A percentile compares a stretch with the other conserved stretches of the same genome.
Evolutionary conservation across 208 protist genomes (phyloP).

Genomic region (Leishmania major): DNA sequence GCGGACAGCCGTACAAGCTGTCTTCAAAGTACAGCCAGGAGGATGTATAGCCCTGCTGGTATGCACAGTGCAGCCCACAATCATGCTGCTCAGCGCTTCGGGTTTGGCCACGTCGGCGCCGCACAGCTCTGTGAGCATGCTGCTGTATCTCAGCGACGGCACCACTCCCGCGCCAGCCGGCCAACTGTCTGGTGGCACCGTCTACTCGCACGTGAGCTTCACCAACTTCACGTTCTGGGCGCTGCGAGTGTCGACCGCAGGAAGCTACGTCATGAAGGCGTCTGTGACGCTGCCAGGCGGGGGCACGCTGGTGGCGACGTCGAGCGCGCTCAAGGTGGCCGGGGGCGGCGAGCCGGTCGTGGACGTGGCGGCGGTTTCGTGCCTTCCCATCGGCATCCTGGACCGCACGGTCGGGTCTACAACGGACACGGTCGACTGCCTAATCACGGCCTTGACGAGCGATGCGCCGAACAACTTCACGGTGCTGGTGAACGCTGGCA

Average conservation of each 20-base stretch:
- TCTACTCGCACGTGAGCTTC: slow-evolving; percentile 43
- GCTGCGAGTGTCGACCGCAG: slow-evolving; percentile 46
- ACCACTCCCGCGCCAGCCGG: slow-evolving; percentile 30
- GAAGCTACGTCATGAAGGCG: slow-evolving; percentile 65
- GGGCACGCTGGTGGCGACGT: slow-evolving; percentile 37
- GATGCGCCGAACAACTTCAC: slow-evolving; percentile 46
- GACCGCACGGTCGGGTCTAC: slow-evolving; percentile 15
- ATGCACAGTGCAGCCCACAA: slow-evolving; percentile 68
- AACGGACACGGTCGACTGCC: slow-evolving; percentile 37
- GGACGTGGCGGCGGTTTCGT: slow-evolving; percentile 45
- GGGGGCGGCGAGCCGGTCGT: slow-evolving; percentile 10
- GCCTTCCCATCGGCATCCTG: slow-evolving; percentile 60
- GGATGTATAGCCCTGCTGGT: slow-evolving; percentile 40
- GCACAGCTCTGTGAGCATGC: slow-evolving; percentile 49
- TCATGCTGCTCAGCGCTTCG: slow-evolving; percentile 50
- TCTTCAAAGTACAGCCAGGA: slow-evolving; percentile 55
- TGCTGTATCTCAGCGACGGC: slow-evolving; percentile 41
- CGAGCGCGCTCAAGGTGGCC: slow-evolving; percentile 46
- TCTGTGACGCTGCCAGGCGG: slow-evolving; percentile 60
- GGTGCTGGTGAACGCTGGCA: slow-evolving; percentile 60
- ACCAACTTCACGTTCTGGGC: slow-evolving; percentile 66
- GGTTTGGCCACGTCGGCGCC: slow-evolving; percentile 40
- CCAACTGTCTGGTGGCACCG: slow-evolving; percentile 39
- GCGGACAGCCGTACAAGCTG: slow-evolving; percentile 44
- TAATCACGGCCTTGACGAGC: slow-evolving; percentile 34